Base-by-base conservation (phyloP, 1,284 basidiomycete species). In the Cryptococcus deneoformans region DNA sequence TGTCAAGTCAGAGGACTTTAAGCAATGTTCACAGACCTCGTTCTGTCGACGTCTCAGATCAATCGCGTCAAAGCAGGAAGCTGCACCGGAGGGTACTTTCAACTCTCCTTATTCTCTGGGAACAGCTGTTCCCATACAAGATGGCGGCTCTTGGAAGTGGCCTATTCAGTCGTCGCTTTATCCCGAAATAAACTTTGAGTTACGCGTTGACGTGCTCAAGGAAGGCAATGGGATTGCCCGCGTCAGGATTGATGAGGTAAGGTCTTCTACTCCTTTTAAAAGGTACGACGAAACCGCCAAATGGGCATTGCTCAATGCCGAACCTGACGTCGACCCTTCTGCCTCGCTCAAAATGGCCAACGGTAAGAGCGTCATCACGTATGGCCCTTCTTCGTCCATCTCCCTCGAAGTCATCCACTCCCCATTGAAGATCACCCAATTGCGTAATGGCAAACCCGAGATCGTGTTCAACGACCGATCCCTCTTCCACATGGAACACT, bases 401-500 rank as follows among this genome's bases (percentile, higher is more conserved):
- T 50, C 59, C 59, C 57, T 87, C 54, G 85, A 88, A 69, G 84
- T 96, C 54, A 73, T 82, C 49, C 90, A 88, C 72, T 80, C 84
- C 43, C 92, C 92, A 1, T 78, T 96, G 65, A 83, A 83, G 64
- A 81, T 96, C 51, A 82, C 84, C 3, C 81, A 95, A 63, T 79
- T 85, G 48, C 83, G 87, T 43, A 82, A 85, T 58, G 91, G 89
- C 6, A 85, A 84, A 66, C 87, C 89, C 57, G 89, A 96, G 70
- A 82, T 98, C 55, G 85, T 94, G 3, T 79, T 99, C 53, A 99
- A 99, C 70, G 92, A 91, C 9, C 83, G 87, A 45, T 88, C 89
- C 0, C 82, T 99, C 35, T 81, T 99, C 65, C 93, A 99, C 72
- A 93, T 99, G 91, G 96, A 99, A 73, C 96, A 99, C 77, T 98